Percentiles rank a stretch among this genome's conserved stretches.
Conservation (phyloP, 2,329 filamentous ascomycete genomes). For the Trichophyton mentagrophytes region DNA sequence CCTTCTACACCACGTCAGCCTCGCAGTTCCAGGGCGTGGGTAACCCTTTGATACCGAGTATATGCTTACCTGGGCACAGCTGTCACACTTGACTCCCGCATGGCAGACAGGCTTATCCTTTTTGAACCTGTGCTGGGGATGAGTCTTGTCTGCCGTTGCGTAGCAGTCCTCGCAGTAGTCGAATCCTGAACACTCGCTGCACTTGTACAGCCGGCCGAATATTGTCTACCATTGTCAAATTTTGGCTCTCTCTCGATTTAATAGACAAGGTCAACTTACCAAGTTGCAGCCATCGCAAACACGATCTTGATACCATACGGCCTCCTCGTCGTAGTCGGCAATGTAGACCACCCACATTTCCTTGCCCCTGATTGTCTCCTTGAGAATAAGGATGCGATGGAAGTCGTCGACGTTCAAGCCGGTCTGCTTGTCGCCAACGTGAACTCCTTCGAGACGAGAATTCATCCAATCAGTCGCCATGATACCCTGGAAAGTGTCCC, state of each 20-base stretch:
- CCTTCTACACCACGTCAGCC: neutral
- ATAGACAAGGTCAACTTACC: neutral
- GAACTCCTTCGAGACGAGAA: neutral
- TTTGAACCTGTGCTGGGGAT: constrained; percentile 2
- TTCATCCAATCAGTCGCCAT: constrained; percentile 7
- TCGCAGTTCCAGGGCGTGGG: neutral
- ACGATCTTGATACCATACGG: constrained; percentile 4
- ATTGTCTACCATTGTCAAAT: neutral
- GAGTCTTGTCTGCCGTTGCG: neutral
- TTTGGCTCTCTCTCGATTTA: neutral
- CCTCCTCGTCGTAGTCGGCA: neutral
- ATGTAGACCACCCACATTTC: constrained; percentile 7
- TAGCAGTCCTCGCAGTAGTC: constrained; percentile 5
- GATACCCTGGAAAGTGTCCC: constrained; percentile 4
- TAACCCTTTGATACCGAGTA: no score
- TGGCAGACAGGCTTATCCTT: neutral
- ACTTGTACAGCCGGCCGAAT: constrained; percentile 4
- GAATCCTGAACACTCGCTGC: constrained; percentile 4
- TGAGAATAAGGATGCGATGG: neutral
- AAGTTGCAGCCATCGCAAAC: constrained; percentile 4
- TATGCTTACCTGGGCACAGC: neutral
- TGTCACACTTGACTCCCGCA: constrained; percentile 1
- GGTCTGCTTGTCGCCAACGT: neutral
- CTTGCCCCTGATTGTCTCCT: neutral
- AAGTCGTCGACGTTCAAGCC: neutral